Base-by-base conservation (phyloP, 306 rosid genomes). In the Corylus americana region DNA sequence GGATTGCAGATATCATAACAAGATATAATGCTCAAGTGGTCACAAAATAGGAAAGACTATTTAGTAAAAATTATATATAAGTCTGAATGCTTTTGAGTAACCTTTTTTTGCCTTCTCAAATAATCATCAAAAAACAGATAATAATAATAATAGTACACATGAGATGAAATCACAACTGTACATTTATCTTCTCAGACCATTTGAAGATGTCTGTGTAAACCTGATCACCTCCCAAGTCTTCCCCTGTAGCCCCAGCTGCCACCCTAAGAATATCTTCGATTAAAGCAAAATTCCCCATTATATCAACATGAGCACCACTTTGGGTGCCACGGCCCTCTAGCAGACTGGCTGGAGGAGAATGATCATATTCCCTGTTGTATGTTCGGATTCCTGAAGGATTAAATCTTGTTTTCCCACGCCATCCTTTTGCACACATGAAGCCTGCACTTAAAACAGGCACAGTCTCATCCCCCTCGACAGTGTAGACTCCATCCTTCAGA, bases 221-320 rank as follows among this genome's bases (percentile, higher is more conserved):
- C 37, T 10, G 88, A 87, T 93, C 94, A 68, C 98, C 94, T 31
- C 97, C 97, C 79, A 93, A 74, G 58, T 91, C 97, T 75, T 87
- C 88, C 39, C 98, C 98, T 4, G 44, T 61, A 37, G 93, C 94
- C 3, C 98, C 98, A 2, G 98, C 90, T 9, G 97, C 98, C 50
- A 93, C 84, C 78, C 97, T 87, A 61, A 93, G 2, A 74, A 93
- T 58, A 79, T 91, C 98, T 80, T 93, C 97, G 74, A 91, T 91
- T 84, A 93, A 78, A 7, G 92, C 97, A 68, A 91, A 93, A 77
- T 91, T 93, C 67, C 97, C 98, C 98, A 93, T 93, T 71, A 91
- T 93, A 74, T 93, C 97, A 79, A 93, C 98, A 74, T 93, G 98
- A 77, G 98, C 88, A 44, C 93, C 98, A 63, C 98, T 93, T 57